Percentiles rank a stretch among this genome's conserved stretches.
These are phyloP conservation scores for Salix viminalis DNA, from an alignment of 345 rosid species.

Conservation along the genomic window DNA sequence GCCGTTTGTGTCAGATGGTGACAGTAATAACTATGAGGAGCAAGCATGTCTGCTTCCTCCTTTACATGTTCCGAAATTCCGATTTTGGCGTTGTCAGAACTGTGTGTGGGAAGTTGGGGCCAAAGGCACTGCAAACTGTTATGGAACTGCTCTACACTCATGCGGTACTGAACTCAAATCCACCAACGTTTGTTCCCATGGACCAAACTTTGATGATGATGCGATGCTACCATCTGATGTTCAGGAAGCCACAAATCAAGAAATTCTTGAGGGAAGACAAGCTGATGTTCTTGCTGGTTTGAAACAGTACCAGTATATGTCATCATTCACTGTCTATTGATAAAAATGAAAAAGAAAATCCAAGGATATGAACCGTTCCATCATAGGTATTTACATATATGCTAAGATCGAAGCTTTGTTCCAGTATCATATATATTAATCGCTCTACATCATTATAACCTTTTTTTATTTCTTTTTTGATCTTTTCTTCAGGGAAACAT, in stretches of 20 bases:
- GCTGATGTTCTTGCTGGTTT: constrained; percentile 22
- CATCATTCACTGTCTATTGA: constrained; percentile 21
- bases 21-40: constrained; percentile 26
- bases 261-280: constrained; percentile 18
- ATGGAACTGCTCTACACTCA: background rate
- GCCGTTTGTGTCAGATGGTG: constrained; percentile 53
- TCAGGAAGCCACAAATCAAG: constrained; percentile 26
- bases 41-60: constrained; percentile 43
- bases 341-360: constrained; percentile 26
- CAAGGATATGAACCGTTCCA: constrained; percentile 8
- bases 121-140: constrained; percentile 16
- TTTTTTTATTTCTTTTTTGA: background rate
- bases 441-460: background rate
- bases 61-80: constrained; percentile 45
- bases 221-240: constrained; percentile 19
- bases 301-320: constrained; percentile 16
- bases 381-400: constrained; percentile 33
- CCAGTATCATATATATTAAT: background rate
- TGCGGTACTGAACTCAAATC: background rate
- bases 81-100: constrained; percentile 51
- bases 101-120: constrained; percentile 33
- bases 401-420: constrained; percentile 13
- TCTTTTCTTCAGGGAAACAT: constrained; percentile 32
- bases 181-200: constrained; percentile 11
- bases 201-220: constrained; percentile 18